Base-by-base conservation (phyloP, 768 basidiomycete species). In the Clitopilus passeckerianus region DNA sequence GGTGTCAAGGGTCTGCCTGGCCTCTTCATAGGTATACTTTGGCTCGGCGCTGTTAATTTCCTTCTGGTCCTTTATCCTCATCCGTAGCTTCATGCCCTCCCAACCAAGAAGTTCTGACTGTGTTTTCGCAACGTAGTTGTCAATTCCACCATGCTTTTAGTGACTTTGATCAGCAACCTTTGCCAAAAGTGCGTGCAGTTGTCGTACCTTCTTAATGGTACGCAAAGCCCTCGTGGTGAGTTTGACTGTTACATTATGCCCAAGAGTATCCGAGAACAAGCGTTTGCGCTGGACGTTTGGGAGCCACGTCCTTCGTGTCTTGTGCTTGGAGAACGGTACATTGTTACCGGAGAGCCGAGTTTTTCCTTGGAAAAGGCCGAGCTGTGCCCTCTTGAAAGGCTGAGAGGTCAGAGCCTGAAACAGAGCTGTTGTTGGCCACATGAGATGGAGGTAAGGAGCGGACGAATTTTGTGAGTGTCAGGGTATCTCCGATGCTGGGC, bases 321-420 rank as follows among this genome's bases (percentile, higher is more conserved):
- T 95, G 70, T 89, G 83, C 69, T 88, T 87, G 22, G 93, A 94
- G 72, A 92, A 89, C 0, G 93, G 92, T 53, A 95, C 91, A 68
- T 88, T 94, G 78, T 95, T 94, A 23, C 93, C 93, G 64, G 85
- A 85, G 66, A 86, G 87, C 65, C 86, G 91, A 57, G 76, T 83
- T 69, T 86, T 89, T 15, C 92, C 92, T 57, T 93, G 90, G 68
- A 90, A 94, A 1, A 95, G 85, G 57, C 92, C 93, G 2, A 84
- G 75, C 64, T 93, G 86, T 1, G 90, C 75, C 44, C 91, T 87
- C 69, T 93, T 94, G 76, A 93, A 92, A 7, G 90, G 87, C 61
- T 83, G 80, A 27, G 89, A 82, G n/a, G 22, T 23, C 62, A 85
- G 68, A 58, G 71, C 67, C 50, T 75, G 72, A 53, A 73, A 70